A percentile compares a stretch with the other conserved stretches of the same genome.
Evolutionary conservation across 148 eudicot genomes (phyloP).

Genomic region (Spergularia bocconei): DNA sequence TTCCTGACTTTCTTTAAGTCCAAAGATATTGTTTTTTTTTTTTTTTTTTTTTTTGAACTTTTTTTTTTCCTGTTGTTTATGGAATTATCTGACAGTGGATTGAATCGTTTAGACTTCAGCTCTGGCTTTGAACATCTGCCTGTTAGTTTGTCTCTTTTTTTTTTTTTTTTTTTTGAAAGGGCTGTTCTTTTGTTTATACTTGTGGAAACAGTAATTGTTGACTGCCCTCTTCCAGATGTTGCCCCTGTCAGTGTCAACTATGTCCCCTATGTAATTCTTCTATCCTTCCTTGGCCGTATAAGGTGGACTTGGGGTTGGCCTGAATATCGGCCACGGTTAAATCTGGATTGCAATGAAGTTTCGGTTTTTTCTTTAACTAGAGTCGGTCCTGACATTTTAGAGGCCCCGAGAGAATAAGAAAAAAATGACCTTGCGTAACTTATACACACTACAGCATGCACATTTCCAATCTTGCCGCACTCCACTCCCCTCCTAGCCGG

Average conservation of each 20-base stretch:
- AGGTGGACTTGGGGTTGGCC: neutral
- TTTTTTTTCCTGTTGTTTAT: neutral
- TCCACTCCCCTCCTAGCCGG: too few relatives aligned
- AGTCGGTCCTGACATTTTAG: too few relatives aligned
- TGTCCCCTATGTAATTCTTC: neutral
- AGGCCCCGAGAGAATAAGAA: too few relatives aligned
- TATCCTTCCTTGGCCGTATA: neutral
- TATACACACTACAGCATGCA: too few relatives aligned
- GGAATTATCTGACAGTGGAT: neutral
- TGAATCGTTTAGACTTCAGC: neutral
- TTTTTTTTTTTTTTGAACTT: neutral
- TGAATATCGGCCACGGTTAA: neutral
- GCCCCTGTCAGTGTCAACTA: neutral
- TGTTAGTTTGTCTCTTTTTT: too few relatives aligned
- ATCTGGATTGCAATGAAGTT: neutral
- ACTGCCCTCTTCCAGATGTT: neutral
- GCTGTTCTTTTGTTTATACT: neutral
- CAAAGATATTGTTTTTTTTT: conserved; percentile 14
- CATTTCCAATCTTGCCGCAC: too few relatives aligned
- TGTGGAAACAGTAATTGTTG: conserved; percentile 11
- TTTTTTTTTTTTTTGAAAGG: neutral
- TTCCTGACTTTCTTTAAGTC: conserved; percentile 15
- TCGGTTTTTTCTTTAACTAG: neutral
- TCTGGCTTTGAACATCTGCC: neutral
- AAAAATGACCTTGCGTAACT: too few relatives aligned